Percentiles rank a stretch among this genome's conserved stretches.
Conservation (phyloP, 2,329 filamentous ascomycete species). For the Alternaria conjuncta region DNA sequence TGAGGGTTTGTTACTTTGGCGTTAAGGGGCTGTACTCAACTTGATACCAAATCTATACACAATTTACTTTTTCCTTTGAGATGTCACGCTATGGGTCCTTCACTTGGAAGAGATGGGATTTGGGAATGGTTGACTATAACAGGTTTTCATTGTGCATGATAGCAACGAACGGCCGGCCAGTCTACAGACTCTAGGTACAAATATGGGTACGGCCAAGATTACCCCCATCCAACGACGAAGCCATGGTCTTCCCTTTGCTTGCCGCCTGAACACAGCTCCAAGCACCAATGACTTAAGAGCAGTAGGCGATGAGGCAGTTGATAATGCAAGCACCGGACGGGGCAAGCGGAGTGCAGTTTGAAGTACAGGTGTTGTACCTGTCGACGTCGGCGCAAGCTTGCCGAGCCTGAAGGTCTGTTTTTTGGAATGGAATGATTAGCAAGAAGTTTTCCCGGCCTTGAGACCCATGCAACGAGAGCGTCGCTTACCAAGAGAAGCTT, state of each 20-base stretch:
- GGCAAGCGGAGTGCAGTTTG: too few relatives aligned
- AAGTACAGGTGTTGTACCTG: too few relatives aligned
- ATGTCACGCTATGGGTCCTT: neutral
- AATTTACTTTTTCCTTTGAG: neutral
- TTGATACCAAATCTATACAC: conserved; percentile 1
- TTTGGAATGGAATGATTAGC: neutral
- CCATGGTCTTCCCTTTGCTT: neutral
- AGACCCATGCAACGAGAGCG: too few relatives aligned
- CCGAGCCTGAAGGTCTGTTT: too few relatives aligned
- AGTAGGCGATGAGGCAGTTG: neutral
- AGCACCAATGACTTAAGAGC: neutral
- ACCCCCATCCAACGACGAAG: neutral
- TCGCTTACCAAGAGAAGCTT: neutral
- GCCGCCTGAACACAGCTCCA: neutral
- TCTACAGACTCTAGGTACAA: neutral
- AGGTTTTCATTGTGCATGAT: neutral
- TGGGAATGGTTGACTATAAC: too few relatives aligned
- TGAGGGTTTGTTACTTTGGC: neutral
- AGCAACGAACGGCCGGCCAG: neutral
- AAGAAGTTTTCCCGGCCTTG: neutral
- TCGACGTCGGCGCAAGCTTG: neutral
- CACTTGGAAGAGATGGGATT: too few relatives aligned
- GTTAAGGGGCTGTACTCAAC: neutral
- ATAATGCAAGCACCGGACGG: neutral
- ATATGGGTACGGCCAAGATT: too few relatives aligned